Evolutionary conservation across 179 eudicot species (phyloP).

Genomic region (Nepenthes alata): DNA sequence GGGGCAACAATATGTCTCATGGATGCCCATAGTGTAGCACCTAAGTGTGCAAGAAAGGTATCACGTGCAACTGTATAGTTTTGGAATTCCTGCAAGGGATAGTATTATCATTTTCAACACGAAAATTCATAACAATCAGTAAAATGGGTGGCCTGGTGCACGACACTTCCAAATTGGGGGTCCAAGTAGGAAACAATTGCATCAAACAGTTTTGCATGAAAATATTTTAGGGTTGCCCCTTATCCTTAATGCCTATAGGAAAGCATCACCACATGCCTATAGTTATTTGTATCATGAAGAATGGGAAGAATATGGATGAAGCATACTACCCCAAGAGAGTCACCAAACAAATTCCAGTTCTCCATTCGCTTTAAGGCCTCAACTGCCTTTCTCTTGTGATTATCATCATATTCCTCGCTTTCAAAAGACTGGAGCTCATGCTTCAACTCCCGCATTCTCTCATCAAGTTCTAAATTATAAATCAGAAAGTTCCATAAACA

Average conservation of each 20-base stretch:
- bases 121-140: background rate
- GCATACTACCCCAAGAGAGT: conserved; percentile 51
- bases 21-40: conserved; percentile 91
- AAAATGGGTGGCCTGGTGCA: background rate
- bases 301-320: conserved; percentile 4
- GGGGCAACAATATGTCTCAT: conserved; percentile 90
- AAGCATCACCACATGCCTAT: background rate
- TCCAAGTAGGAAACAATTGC: background rate
- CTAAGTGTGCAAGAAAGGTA: conserved; percentile 76
- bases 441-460: conserved; percentile 83
- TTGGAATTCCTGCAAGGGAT: conserved; percentile 47
- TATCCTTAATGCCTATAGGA: no score
- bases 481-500: conserved; percentile 10
- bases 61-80: conserved; percentile 96
- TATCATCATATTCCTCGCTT: conserved; percentile 68
- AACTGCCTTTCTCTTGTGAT: conserved; percentile 58
- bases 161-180: background rate
- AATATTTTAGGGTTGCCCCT: no score
- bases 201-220: no score
- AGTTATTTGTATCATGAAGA: background rate
- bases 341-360: conserved; percentile 92
- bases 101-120: background rate
- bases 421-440: conserved; percentile 77
- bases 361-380: conserved; percentile 90
- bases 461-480: conserved; percentile 68